Base-by-base conservation (phyloP, 1,139 yeast genomes). In the Geotrichum carabidarum region DNA sequence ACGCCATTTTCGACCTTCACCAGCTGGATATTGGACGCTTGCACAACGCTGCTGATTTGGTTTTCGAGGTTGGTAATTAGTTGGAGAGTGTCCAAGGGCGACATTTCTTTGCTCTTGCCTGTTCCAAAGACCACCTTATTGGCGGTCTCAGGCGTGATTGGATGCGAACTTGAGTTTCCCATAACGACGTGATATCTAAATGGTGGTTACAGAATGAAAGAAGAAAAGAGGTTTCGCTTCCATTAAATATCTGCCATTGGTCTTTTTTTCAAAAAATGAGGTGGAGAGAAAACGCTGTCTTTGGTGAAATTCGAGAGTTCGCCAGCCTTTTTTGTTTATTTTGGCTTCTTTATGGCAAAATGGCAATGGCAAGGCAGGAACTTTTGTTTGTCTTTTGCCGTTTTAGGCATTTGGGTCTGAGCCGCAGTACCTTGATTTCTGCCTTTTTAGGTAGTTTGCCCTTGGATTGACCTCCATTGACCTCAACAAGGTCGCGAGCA, bases 151-250 rank as follows among this genome's bases (percentile, higher is more conserved):
- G 51, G 51, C 3, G 51, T 32, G 12, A 48, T 48, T n/a, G 45
- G 46, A 42, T 48, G 51, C 22, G 51, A 48, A 14, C 31, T 48
- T 41, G 51, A 48, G 30, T 48, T 48, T 15, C 51, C 51, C 51
- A 48, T 48, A 14, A 30, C 34, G 32, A 6, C 12, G 27, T 14
- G 18, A 15, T 12, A 14, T 12, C n/a, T 12, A 27, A 17, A 15
- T 12, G 32, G 5, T 35, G n/a, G 12, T 30, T 38, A 40, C 11
- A n/a, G 32, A 47, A 27, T 11, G 43, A n/a, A 46, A 46, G 11
- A 6, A 17, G 36, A 37, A 47, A 38, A 4, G 27, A 38, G 30
- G 27, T 22, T 22, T 5, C 27, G 5, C 27, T 22, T 22, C 5
- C 27, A 22, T 22, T 22, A 22, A 22, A 22, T 22, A 22, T 22